phyloP scores from a whole-genome alignment of 2,329 filamentous ascomycete species.

The Seiridium unicorne region DNA sequence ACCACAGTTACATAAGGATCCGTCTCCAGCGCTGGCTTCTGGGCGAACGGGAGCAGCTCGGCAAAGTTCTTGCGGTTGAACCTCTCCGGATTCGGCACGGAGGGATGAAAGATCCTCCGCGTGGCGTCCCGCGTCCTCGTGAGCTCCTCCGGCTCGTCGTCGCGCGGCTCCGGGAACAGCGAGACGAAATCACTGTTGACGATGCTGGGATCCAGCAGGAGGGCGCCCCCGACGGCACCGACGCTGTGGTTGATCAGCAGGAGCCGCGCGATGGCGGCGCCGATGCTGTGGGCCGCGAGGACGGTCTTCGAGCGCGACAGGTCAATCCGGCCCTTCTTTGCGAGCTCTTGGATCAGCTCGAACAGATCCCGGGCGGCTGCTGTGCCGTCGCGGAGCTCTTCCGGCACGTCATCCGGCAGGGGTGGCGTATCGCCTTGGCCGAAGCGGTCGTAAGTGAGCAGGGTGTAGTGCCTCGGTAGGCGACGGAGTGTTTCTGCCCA shows the following conservation, averaged over 20 bases:
- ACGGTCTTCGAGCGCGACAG: background rate
- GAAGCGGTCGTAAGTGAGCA: constrained; percentile 3
- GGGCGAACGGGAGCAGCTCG: background rate
- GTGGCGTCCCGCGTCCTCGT: constrained; percentile 1
- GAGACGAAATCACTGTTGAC: constrained; percentile 6
- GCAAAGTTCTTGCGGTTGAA: background rate
- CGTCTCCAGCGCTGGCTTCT: background rate
- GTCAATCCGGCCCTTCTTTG: background rate
- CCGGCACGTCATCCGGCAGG: background rate
- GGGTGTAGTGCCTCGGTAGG: background rate
- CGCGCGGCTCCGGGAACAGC: background rate
- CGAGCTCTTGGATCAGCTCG: background rate
- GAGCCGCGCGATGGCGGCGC: background rate
- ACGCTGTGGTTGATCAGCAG: background rate
- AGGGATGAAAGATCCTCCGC: background rate
- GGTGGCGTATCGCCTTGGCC: constrained; percentile 1
- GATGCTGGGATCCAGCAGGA: background rate
- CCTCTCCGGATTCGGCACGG: background rate
- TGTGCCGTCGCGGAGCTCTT: background rate
- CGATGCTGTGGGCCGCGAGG: constrained; percentile 2
- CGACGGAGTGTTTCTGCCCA: background rate
- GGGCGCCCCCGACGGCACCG: background rate
- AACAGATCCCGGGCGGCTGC: constrained; percentile 1
- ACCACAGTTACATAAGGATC: constrained; percentile 1
- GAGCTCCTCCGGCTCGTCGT: background rate